Percentiles rank a stretch among this genome's conserved stretches.
Conservation (phyloP, 2,329 filamentous ascomycete genomes). For the Ramularia endophylla region DNA sequence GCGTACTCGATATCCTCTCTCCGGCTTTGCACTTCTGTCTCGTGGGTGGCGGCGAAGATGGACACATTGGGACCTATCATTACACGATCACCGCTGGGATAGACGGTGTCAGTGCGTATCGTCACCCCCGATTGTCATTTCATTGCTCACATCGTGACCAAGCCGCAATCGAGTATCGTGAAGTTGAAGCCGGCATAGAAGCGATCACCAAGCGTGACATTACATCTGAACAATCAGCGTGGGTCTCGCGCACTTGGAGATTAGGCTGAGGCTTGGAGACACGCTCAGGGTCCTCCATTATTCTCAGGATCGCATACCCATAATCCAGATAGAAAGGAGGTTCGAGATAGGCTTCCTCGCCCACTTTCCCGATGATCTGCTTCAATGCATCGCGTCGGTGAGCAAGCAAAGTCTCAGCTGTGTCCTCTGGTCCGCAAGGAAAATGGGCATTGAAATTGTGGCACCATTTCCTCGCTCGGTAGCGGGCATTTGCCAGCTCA, state of each 20-base stretch:
- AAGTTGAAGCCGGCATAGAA: conserved; percentile 59
- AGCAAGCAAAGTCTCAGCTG: background rate
- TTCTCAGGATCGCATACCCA: no score
- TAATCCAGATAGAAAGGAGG: conserved; percentile 60
- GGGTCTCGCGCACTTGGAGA: no score
- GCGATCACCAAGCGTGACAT: conserved; percentile 55
- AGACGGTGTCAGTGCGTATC: no score
- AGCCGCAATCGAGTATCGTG: conserved; percentile 47
- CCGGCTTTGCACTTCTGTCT: conserved; percentile 44
- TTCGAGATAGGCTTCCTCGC: conserved; percentile 48
- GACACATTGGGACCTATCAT: conserved; percentile 49
- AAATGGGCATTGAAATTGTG: conserved; percentile 56
- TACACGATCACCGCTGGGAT: conserved; percentile 45
- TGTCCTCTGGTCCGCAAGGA: conserved; percentile 29
- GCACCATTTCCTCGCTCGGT: conserved; percentile 50
- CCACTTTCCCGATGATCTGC: conserved; percentile 16
- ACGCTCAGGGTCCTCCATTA: no score
- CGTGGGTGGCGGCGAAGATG: conserved; percentile 50
- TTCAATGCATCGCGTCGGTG: conserved; percentile 1
- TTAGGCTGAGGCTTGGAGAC: no score
- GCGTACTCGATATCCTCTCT: conserved; percentile 47
- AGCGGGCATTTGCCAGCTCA: conserved; percentile 47
- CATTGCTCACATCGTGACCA: conserved; percentile 51
- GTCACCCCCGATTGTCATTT: no score
- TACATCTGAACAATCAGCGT: no score